Evolutionary conservation across 768 basidiomycete species (phyloP).

Genomic region (Podaxis mareebaensis): DNA sequence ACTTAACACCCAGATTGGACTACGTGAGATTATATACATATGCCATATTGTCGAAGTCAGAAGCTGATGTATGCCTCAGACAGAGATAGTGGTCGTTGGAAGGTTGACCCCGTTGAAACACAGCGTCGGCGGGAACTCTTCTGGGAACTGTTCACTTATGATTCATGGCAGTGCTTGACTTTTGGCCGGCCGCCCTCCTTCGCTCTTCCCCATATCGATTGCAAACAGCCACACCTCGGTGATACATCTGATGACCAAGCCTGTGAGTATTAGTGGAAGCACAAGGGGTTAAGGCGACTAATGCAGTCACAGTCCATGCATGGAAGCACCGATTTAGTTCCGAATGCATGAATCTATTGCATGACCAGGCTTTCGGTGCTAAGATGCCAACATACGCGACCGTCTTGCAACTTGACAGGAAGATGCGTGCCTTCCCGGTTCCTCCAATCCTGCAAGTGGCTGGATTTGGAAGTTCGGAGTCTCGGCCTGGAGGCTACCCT

Average conservation of each 20-base stretch:
- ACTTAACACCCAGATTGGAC: slow-evolving; percentile 52
- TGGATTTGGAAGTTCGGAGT: slow-evolving; percentile 61
- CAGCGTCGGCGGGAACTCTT: slow-evolving; percentile 65
- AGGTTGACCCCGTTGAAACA: slow-evolving; percentile 57
- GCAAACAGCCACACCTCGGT: slow-evolving; percentile 55
- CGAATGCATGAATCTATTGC: slow-evolving; percentile 68
- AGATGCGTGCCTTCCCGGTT: slow-evolving; percentile 67
- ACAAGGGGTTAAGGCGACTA: not conserved
- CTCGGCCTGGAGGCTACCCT: slow-evolving; percentile 42
- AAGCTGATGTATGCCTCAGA: slow-evolving; percentile 37
- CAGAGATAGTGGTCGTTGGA: slow-evolving; percentile 71
- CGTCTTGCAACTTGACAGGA: slow-evolving; percentile 66
- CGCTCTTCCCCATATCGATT: slow-evolving; percentile 65
- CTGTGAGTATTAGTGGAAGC: slow-evolving; percentile 42
- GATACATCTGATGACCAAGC: slow-evolving; percentile 55
- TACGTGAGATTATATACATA: slow-evolving; percentile 47
- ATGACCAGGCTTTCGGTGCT: slow-evolving; percentile 73
- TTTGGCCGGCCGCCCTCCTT: slow-evolving; percentile 73
- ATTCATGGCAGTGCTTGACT: slow-evolving; percentile 64
- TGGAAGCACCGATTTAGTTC: slow-evolving; percentile 74
- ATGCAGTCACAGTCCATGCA: slow-evolving; percentile 45
- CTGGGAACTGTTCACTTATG: slow-evolving; percentile 62
- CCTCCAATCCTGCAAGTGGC: slow-evolving; percentile 66
- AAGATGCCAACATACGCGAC: slow-evolving; percentile 69
- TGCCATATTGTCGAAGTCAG: slow-evolving; percentile 1